phyloP scores from a whole-genome alignment of 371 early-diverging fungal species.

The Apophysomyces sp. region DNA sequence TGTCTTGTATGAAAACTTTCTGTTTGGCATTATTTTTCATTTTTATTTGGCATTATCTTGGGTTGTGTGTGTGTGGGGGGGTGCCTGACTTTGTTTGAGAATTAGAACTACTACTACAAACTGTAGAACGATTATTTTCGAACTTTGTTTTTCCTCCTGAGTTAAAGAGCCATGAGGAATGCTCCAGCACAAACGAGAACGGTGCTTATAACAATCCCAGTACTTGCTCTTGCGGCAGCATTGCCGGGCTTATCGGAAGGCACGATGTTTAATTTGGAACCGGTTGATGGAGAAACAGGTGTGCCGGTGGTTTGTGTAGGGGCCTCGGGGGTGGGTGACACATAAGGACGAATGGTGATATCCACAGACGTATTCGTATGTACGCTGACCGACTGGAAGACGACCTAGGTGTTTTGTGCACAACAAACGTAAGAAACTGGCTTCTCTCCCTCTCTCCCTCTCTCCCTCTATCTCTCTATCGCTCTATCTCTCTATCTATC shows the following conservation, averaged over 20 bases:
- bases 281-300: conserved; percentile 7
- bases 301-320: background rate
- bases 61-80: no score
- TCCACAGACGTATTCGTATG: conserved; percentile 21
- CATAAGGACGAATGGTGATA: conserved; percentile 18
- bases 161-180: background rate
- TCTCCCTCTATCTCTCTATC: no score
- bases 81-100: no score
- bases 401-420: conserved; percentile 5
- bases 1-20: background rate
- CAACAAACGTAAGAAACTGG: background rate
- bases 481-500: no score
- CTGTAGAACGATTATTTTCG: background rate
- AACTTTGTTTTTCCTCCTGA: background rate
- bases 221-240: background rate
- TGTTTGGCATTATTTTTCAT: background rate
- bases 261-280: background rate
- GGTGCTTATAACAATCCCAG: background rate
- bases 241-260: background rate
- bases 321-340: background rate
- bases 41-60: background rate
- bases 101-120: conserved; percentile 2
- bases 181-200: background rate
- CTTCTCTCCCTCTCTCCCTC: background rate
- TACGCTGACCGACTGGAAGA: conserved; percentile 18